A percentile compares a stretch with the other conserved stretches of the same genome.
Evolutionary conservation across 805 yeast species (phyloP).

Genomic region (Starmerella kuoi): DNA sequence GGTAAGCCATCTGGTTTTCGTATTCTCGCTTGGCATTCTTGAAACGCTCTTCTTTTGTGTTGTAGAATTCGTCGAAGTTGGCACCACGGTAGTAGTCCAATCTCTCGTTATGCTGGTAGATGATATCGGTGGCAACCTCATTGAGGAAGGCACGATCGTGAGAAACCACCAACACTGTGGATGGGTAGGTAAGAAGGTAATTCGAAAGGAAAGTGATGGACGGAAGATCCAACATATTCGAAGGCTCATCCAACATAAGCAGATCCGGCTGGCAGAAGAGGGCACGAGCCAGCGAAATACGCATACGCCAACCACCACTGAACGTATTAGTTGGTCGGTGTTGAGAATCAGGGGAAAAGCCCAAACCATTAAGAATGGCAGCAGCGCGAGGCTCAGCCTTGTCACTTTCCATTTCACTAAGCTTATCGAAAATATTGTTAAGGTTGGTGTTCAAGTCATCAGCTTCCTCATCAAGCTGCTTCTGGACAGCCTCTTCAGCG

Average conservation of each 20-base stretch:
- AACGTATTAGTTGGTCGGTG: constrained; percentile 72
- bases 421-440: constrained; percentile 66
- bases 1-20: constrained; percentile 91
- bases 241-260: constrained; percentile 90
- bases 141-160: constrained; percentile 95
- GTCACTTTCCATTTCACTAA: constrained; percentile 89
- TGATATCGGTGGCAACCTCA: constrained; percentile 96
- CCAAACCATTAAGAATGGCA: constrained; percentile 79
- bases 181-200: constrained; percentile 77
- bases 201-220: constrained; percentile 87
- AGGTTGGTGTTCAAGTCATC: constrained; percentile 72
- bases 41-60: constrained; percentile 88
- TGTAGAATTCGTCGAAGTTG: constrained; percentile 83
- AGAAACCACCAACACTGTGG: constrained; percentile 89
- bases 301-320: constrained; percentile 99
- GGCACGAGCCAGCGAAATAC: constrained; percentile 95
- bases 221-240: constrained; percentile 99
- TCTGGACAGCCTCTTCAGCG: constrained; percentile 34
- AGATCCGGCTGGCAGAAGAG: constrained; percentile 94
- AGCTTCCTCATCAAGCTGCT: constrained; percentile 77
- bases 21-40: constrained; percentile 90
- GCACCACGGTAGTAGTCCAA: constrained; percentile 86
- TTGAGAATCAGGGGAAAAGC: constrained; percentile 84
- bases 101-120: constrained; percentile 94
- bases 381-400: constrained; percentile 98